Conservation (phyloP, 1,284 basidiomycete genomes). For the Leccinum pachyderme region DNA sequence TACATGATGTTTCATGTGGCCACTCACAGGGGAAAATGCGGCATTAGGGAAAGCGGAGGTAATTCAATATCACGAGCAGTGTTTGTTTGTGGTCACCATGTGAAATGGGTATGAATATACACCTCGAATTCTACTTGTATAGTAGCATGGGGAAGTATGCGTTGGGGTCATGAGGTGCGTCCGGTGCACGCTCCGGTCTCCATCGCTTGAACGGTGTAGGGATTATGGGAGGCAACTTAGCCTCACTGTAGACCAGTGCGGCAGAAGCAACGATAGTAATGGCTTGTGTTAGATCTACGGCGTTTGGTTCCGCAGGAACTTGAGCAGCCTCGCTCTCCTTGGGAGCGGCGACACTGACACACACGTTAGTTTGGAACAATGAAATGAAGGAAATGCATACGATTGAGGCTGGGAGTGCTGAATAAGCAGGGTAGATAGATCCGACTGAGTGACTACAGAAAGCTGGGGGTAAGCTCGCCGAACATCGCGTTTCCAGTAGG, state of each 20-base stretch:
- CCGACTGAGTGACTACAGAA: constrained; percentile 78
- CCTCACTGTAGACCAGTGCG: constrained; percentile 60
- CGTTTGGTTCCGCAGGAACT: constrained; percentile 47
- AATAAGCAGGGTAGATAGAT: constrained; percentile 80
- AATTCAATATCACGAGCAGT: no score
- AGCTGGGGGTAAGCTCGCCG: constrained; percentile 88
- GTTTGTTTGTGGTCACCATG: no score
- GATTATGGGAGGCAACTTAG: constrained; percentile 70
- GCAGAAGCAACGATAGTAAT: constrained; percentile 63
- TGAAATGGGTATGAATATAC: no score
- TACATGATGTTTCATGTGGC: no score
- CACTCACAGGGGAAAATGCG: no score
- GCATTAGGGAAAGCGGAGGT: no score
- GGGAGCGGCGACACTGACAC: constrained; percentile 56
- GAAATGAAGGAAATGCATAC: constrained; percentile 44
- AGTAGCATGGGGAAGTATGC: constrained; percentile 85
- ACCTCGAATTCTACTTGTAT: constrained; percentile 56
- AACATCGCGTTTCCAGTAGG: constrained; percentile 95
- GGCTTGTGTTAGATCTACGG: constrained; percentile 65
- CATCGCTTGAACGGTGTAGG: constrained; percentile 67
- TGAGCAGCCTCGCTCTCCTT: constrained; percentile 43
- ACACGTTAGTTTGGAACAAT: constrained; percentile 9
- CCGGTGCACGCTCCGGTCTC: constrained; percentile 62
- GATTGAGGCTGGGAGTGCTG: constrained; percentile 68
- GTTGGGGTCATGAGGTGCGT: constrained; percentile 74